These are phyloP conservation scores for Cryphonectria japonica DNA, from an alignment of 2,329 filamentous ascomycete species.

Conservation along the genomic window DNA sequence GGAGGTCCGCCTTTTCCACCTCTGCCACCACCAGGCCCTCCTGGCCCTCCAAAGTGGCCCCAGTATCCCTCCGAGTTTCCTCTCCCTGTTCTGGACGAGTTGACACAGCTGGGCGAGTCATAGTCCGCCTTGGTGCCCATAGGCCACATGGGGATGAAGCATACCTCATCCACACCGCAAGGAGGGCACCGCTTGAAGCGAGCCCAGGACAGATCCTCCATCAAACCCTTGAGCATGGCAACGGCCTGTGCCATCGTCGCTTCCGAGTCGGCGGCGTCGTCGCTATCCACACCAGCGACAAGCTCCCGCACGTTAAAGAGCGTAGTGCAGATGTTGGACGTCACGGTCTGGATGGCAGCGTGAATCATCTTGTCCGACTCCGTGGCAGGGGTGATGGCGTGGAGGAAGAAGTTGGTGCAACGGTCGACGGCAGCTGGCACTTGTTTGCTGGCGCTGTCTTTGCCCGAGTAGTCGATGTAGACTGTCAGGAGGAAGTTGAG, in stretches of 20 bases:
- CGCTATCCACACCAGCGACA: slow-evolving; percentile 25
- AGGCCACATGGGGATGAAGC: slow-evolving; percentile 33
- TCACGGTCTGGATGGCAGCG: slow-evolving; percentile 46
- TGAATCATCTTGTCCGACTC: slow-evolving; percentile 50
- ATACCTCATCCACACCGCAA: slow-evolving; percentile 31
- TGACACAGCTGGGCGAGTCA: slow-evolving; percentile 30
- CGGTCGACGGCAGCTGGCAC: slow-evolving; percentile 45
- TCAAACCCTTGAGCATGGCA: slow-evolving; percentile 18
- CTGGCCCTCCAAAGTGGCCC: slow-evolving; percentile 19
- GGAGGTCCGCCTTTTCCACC: slow-evolving; percentile 5
- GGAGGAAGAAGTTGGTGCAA: slow-evolving; percentile 53
- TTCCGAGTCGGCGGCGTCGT: background rate
- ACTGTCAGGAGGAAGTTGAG: slow-evolving; percentile 46
- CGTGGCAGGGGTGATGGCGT: slow-evolving; percentile 39
- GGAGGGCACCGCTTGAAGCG: slow-evolving; percentile 32
- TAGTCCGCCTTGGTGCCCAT: slow-evolving; percentile 30
- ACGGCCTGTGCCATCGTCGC: slow-evolving; percentile 4
- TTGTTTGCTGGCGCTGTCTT: slow-evolving; percentile 37
- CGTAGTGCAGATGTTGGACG: slow-evolving; percentile 43
- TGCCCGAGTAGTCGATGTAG: slow-evolving; percentile 47
- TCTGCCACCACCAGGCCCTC: slow-evolving; percentile 17
- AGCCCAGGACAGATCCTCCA: slow-evolving; percentile 29
- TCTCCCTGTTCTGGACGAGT: slow-evolving; percentile 19
- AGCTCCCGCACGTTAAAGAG: slow-evolving; percentile 38
- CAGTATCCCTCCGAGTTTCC: slow-evolving; percentile 29